phyloP scores from a whole-genome alignment of 305 asterid species.

The Fraxinus nigra region DNA sequence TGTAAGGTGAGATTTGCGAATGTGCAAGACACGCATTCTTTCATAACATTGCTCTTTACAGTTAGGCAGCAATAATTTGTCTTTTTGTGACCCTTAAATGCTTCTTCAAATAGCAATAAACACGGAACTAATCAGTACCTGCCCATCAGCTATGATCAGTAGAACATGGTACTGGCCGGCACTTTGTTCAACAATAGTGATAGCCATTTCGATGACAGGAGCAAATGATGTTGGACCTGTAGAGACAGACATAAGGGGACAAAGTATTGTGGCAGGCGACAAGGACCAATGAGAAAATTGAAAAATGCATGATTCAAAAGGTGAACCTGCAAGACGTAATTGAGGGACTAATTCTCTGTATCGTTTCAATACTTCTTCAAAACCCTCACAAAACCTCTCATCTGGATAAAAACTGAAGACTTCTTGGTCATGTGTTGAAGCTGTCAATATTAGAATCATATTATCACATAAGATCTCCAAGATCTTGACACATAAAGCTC shows the following conservation, averaged over 20 bases:
- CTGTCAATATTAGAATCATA: constrained; percentile 40
- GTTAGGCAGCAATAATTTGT: not conserved
- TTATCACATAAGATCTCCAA: constrained; percentile 15
- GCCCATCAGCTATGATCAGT: constrained; percentile 87
- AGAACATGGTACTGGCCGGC: constrained; percentile 91
- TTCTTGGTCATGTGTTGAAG: constrained; percentile 97
- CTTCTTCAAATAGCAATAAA: not conserved
- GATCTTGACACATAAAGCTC: not conserved
- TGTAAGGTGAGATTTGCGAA: not conserved
- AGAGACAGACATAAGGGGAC: constrained; percentile 6
- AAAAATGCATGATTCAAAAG: constrained; percentile 5
- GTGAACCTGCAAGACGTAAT: constrained; percentile 77
- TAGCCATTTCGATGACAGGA: constrained; percentile 84
- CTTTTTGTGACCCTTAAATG: not conserved
- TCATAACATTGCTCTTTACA: not conserved
- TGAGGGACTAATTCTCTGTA: constrained; percentile 93
- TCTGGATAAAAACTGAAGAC: constrained; percentile 84
- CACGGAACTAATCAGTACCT: constrained; percentile 40
- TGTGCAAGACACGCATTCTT: not conserved
- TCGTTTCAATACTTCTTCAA: constrained; percentile 82
- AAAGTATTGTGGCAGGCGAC: constrained; percentile 3
- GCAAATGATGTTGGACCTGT: constrained; percentile 96
- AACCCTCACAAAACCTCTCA: constrained; percentile 83
- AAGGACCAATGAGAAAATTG: constrained; percentile 10
- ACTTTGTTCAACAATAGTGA: constrained; percentile 83